phyloP scores from a whole-genome alignment of 306 rosid species.

The Ziziphus jujuba region DNA sequence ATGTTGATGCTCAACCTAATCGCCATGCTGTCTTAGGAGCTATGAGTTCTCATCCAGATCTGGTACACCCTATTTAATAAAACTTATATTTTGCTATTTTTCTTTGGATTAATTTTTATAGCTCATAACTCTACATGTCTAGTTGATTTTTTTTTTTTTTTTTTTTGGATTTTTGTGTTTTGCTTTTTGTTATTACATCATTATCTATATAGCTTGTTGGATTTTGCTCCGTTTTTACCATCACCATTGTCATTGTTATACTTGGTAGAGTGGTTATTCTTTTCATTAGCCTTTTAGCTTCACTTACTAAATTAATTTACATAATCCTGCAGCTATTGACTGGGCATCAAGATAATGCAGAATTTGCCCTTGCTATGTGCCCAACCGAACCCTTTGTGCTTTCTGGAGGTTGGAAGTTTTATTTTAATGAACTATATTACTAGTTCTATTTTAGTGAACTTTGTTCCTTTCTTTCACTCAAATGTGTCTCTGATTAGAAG shows the following conservation, averaged over 20 bases:
- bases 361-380: slow-evolving; percentile 99
- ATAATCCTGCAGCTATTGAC: slow-evolving; percentile 71
- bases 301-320: background rate
- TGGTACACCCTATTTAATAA: slow-evolving; percentile 46
- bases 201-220: no score
- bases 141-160: no score
- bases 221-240: no score
- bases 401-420: slow-evolving; percentile 72
- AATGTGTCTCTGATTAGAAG: slow-evolving; percentile 13
- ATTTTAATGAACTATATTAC: background rate
- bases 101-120: background rate
- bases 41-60: slow-evolving; percentile 78
- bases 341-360: slow-evolving; percentile 99
- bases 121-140: background rate
- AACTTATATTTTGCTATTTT: background rate
- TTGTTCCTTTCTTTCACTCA: background rate
- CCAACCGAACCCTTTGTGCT: slow-evolving; percentile 92
- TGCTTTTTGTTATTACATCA: no score
- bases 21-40: slow-evolving; percentile 99
- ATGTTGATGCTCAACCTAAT: slow-evolving; percentile 93
- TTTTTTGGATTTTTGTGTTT: no score
- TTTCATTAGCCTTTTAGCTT: background rate
- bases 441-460: background rate
- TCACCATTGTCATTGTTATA: slow-evolving; percentile 1
- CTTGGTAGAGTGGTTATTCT: background rate